Conservation (phyloP, 345 rosid species). For the Populus nigra region DNA sequence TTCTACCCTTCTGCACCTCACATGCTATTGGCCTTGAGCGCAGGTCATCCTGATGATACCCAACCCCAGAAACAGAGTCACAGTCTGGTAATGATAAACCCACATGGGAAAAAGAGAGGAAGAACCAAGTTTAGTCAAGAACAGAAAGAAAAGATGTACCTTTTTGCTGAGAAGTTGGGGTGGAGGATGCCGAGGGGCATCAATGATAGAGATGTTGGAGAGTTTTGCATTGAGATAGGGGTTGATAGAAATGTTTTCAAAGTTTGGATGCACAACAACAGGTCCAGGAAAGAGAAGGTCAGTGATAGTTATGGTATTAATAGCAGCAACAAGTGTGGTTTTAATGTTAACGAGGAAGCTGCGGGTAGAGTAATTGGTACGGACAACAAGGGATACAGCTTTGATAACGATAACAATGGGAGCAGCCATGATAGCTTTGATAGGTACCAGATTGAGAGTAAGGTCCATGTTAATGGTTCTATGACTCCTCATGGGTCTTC, state of each 20-base stretch:
- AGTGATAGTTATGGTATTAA: conserved; percentile 10
- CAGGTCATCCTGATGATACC: conserved; percentile 36
- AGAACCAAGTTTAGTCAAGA: conserved; percentile 68
- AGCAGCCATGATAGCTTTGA: not conserved
- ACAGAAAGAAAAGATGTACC: conserved; percentile 66
- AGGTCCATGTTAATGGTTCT: conserved; percentile 13
- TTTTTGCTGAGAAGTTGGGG: conserved; percentile 64
- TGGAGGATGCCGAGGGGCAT: conserved; percentile 62
- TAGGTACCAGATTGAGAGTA: conserved; percentile 11
- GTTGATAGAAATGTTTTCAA: conserved; percentile 67
- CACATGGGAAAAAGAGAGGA: conserved; percentile 45
- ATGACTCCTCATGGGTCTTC: conserved; percentile 22
- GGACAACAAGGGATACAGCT: not conserved
- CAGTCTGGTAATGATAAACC: conserved; percentile 19
- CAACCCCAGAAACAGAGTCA: conserved; percentile 8
- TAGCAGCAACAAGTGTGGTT: conserved; percentile 2
- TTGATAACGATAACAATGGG: not conserved
- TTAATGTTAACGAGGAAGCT: not conserved
- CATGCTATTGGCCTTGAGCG: conserved; percentile 51
- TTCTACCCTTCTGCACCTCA: conserved; percentile 64
- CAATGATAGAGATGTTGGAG: conserved; percentile 46
- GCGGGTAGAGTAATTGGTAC: not conserved
- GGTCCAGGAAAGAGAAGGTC: conserved; percentile 43
- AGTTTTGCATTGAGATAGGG: conserved; percentile 59
- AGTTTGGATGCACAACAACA: conserved; percentile 87